These are phyloP conservation scores for Teratosphaeriaceae sp. DNA, from an alignment of 2,329 filamentous ascomycete species.

Conservation along the genomic window DNA sequence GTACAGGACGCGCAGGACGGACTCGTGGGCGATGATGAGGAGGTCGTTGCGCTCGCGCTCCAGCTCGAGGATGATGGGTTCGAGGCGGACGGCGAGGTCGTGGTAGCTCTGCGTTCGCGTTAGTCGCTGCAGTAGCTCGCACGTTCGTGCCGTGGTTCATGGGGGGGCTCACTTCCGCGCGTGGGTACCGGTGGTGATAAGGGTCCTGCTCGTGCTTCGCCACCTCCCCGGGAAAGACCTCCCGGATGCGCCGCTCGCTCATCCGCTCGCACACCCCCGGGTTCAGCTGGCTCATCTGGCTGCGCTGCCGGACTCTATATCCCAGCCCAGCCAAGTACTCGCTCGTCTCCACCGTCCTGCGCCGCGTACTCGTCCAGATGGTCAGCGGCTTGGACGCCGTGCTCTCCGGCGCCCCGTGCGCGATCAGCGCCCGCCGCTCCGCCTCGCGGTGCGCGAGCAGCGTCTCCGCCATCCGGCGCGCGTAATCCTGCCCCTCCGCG, in stretches of 20 bases:
- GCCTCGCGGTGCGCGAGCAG: constrained; percentile 76
- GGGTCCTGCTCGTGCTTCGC: constrained; percentile 89
- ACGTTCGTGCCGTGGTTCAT: too few species aligned
- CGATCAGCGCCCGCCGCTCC: constrained; percentile 64
- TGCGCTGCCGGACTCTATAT: constrained; percentile 82
- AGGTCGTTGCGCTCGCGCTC: constrained; percentile 96
- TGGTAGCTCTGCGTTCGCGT: constrained; percentile 56
- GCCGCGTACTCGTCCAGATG: constrained; percentile 90
- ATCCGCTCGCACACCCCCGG: constrained; percentile 94
- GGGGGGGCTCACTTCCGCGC: constrained; percentile 79
- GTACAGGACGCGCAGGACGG: constrained; percentile 92
- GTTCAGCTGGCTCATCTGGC: constrained; percentile 96
- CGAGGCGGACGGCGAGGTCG: constrained; percentile 92
- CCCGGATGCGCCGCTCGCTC: constrained; percentile 72
- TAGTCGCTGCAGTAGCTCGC: background rate
- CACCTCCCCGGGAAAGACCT: constrained; percentile 83
- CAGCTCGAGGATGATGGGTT: constrained; percentile 94
- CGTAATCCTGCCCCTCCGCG: constrained; percentile 71
- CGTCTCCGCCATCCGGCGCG: constrained; percentile 77
- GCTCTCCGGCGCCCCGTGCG: constrained; percentile 57
- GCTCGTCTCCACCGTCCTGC: constrained; percentile 84
- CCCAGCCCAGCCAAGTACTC: constrained; percentile 71
- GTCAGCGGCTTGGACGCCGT: constrained; percentile 71
- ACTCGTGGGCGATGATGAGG: constrained; percentile 97
- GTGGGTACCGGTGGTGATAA: constrained; percentile 92